Conservation (phyloP, 148 eudicot genomes). For the Rheum nobile region DNA sequence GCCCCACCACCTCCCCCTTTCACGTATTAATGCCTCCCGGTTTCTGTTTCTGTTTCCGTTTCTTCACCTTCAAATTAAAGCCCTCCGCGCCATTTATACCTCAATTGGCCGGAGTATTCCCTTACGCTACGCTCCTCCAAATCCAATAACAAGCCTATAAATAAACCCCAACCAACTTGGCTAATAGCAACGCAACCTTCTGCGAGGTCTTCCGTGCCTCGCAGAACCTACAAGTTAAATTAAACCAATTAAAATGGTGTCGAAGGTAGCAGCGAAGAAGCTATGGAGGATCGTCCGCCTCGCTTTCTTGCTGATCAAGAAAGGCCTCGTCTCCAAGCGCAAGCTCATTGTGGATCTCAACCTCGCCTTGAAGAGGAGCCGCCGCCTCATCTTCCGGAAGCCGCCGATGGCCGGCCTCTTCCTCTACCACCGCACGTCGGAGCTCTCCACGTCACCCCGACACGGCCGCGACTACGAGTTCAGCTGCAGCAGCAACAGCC, state of each 20-base stretch:
- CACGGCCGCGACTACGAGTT: conserved; percentile 23
- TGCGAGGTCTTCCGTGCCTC: neutral
- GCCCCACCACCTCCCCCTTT: neutral
- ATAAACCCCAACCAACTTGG: neutral
- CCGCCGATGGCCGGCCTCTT: conserved; percentile 12
- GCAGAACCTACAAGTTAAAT: neutral
- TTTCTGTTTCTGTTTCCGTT: too few relatives aligned
- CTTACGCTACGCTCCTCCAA: neutral
- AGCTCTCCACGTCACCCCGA: neutral
- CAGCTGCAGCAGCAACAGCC: conserved; percentile 21
- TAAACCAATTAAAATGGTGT: neutral
- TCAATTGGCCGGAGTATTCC: too few relatives aligned
- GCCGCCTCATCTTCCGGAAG: conserved; percentile 7
- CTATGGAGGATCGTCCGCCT: conserved; percentile 21
- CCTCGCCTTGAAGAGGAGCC: conserved; percentile 19
- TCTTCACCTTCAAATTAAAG: neutral
- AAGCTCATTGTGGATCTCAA: conserved; percentile 21
- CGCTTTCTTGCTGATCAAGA: conserved; percentile 22
- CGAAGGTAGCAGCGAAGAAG: conserved; percentile 19
- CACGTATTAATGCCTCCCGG: too few relatives aligned
- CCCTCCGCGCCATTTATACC: too few relatives aligned
- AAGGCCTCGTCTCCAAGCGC: conserved; percentile 24
- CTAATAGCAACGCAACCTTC: neutral
- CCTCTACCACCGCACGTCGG: neutral
- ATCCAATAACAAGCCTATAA: too few relatives aligned